Percentiles rank a stretch among this genome's conserved stretches.
phyloP scores from a whole-genome alignment of 805 yeast genomes.

The Yarrowia sp. region DNA sequence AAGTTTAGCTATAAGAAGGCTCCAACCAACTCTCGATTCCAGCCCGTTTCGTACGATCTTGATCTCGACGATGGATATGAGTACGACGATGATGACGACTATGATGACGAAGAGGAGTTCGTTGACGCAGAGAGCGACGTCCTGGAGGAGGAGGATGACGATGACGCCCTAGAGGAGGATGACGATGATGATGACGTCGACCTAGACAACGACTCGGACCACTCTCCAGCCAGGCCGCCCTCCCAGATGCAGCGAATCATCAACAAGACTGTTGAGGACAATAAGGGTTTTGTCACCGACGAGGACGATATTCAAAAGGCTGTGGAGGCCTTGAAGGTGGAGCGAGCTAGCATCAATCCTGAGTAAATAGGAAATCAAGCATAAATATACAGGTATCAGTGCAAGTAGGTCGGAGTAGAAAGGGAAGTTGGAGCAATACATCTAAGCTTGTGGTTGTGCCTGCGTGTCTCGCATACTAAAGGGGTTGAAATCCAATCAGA shows the following conservation, averaged over 20 bases:
- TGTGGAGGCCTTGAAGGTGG: slow-evolving; percentile 16
- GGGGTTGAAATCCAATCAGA: neutral
- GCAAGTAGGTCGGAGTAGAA: neutral
- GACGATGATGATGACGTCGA: slow-evolving; percentile 15
- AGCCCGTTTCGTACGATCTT: slow-evolving; percentile 25
- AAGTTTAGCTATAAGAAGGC: slow-evolving; percentile 12
- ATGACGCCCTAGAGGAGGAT: slow-evolving; percentile 23
- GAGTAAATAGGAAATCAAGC: neutral
- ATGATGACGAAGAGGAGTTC: slow-evolving; percentile 28
- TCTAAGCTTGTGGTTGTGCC: neutral
- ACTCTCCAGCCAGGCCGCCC: neutral
- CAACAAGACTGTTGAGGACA: slow-evolving; percentile 9
- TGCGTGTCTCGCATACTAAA: neutral
- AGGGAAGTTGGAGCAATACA: neutral
- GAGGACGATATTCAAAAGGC: slow-evolving; percentile 1
- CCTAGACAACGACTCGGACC: slow-evolving; percentile 20
- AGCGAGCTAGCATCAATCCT: slow-evolving; percentile 11
- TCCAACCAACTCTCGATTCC: slow-evolving; percentile 20
- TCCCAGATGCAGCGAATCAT: slow-evolving; percentile 17
- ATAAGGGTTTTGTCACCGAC: neutral
- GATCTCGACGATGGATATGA: slow-evolving; percentile 28
- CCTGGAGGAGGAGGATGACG: slow-evolving; percentile 26
- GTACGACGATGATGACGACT: slow-evolving; percentile 29
- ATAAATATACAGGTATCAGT: neutral
- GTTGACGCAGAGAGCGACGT: slow-evolving; percentile 27